A percentile compares a stretch with the other conserved stretches of the same genome.
Conservation (phyloP, 768 basidiomycete species). For the Scleroderma bovista region DNA sequence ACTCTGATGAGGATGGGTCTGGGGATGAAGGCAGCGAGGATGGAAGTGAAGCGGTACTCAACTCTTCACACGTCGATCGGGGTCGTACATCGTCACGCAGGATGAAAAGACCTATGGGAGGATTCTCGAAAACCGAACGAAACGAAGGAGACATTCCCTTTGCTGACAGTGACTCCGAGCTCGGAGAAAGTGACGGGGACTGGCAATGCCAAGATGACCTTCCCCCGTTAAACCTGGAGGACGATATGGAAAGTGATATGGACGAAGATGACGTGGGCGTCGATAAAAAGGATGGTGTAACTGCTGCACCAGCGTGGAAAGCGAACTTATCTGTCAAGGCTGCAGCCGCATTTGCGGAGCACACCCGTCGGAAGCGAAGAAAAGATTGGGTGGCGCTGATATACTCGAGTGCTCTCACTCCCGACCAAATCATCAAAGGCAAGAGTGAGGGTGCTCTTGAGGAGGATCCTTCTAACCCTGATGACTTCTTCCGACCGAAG, state of each 20-base stretch:
- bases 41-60: not conserved
- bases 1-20: constrained; percentile 1
- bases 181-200: constrained; percentile 47
- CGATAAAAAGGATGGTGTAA: constrained; percentile 25
- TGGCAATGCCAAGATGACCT: constrained; percentile 22
- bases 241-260: constrained; percentile 45
- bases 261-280: constrained; percentile 36
- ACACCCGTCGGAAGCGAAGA: constrained; percentile 33
- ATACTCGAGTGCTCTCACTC: constrained; percentile 64
- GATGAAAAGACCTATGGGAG: constrained; percentile 29
- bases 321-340: constrained; percentile 50
- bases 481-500: constrained; percentile 72
- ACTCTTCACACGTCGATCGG: constrained; percentile 23
- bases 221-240: constrained; percentile 43
- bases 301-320: constrained; percentile 71
- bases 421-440: constrained; percentile 58
- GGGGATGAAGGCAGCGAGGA: constrained; percentile 3
- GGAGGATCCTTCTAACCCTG: constrained; percentile 34
- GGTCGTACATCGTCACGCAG: constrained; percentile 50
- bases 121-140: constrained; percentile 33
- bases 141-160: constrained; percentile 50
- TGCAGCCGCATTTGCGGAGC: constrained; percentile 38
- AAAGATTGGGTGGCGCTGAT: constrained; percentile 85
- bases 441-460: constrained; percentile 8
- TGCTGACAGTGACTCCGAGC: constrained; percentile 76